Base-by-base conservation (phyloP, 1,139 yeast genomes). In the Torulaspora globosa region DNA sequence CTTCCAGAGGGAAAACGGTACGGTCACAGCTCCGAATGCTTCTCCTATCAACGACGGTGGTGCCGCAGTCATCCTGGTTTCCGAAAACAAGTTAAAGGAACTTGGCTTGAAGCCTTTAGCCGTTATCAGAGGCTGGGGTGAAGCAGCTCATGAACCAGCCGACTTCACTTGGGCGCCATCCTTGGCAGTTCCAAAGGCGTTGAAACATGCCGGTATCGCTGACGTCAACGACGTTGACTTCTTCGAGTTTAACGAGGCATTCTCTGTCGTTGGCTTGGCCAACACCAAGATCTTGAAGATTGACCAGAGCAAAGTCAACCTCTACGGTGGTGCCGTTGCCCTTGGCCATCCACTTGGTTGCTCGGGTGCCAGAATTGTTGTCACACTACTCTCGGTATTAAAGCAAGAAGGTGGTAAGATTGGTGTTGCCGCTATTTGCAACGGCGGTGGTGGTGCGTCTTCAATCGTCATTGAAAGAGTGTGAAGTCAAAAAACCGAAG, bases 401-500 rank as follows among this genome's bases (percentile, higher is more conserved):
- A 59, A 71, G 36, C 96, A 89, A 72, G 92, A 84, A 70, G 76
- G 76, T 51, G 97, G 97, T 64, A 88, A 83, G 73, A 70, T 82
- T 58, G 98, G 98, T 68, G 88, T 80, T 57, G 96, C 96, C 60
- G 96, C 87, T 68, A 84, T 92, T 67, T 92, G 97, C 77, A 92
- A 92, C 70, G 97, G 98, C 74, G 98, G 98, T 63, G 98, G 98
- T 67, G 97, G 97, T 67, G 97, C 97, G 48, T 84, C 95, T 49
- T 81, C 95, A 30, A 70, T 87, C 57, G 84, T 87, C 52, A 75
- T 87, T 57, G 90, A 85, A 70, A 78, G 67, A 59, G 58, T 71
- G 36, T 67, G 52, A 31, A 24, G 18, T 5, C 48, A 33, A 16
- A 27, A 26, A 39, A 24, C 41, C n/a, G 14, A 37, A 11, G 6